A percentile compares a stretch with the other conserved stretches of the same genome.
Conservation (phyloP, 1,139 yeast genomes). For the Fermentozyma sake region DNA sequence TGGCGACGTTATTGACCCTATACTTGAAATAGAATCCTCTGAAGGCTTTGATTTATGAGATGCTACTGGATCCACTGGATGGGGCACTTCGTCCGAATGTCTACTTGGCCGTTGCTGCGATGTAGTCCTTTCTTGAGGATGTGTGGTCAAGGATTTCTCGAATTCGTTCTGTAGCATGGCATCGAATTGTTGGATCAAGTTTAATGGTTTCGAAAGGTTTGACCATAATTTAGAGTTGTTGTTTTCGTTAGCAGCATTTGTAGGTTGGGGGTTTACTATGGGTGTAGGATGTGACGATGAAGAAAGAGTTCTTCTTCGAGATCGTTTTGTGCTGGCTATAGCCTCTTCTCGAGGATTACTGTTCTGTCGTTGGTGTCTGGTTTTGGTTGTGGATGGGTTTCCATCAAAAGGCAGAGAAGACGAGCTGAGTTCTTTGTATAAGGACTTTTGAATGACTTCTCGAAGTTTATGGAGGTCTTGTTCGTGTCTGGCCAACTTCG, state of each 20-base stretch:
- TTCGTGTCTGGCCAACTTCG: conserved; percentile 37
- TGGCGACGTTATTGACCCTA: conserved; percentile 23
- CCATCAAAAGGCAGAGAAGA: too few species aligned
- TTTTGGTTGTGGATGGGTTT: conserved; percentile 2
- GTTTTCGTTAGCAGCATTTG: conserved; percentile 2
- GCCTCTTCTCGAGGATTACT: conserved; percentile 36
- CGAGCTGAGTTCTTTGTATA: conserved; percentile 30
- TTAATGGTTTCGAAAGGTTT: conserved; percentile 53
- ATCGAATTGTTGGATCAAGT: conserved; percentile 64
- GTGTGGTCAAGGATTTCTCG: conserved; percentile 47
- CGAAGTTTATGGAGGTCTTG: conserved; percentile 44
- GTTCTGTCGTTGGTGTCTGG: conserved; percentile 16
- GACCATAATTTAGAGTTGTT: conserved; percentile 30
- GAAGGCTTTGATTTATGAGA: conserved; percentile 18
- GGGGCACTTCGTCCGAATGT: conserved; percentile 1
- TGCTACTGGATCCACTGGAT: conserved; percentile 5
- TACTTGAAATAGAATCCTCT: conserved; percentile 26
- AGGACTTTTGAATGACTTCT: conserved; percentile 35
- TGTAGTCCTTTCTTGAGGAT: conserved; percentile 5
- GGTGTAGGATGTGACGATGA: conserved; percentile 11
- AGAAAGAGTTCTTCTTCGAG: conserved; percentile 19
- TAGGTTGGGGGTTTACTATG: too few species aligned
- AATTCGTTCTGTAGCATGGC: conserved; percentile 62
- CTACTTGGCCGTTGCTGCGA: conserved; percentile 3
- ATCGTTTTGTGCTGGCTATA: conserved; percentile 24